Evolutionary conservation across 2,329 filamentous ascomycete genomes (phyloP).

Genomic region (Fusarium bulbicola): DNA sequence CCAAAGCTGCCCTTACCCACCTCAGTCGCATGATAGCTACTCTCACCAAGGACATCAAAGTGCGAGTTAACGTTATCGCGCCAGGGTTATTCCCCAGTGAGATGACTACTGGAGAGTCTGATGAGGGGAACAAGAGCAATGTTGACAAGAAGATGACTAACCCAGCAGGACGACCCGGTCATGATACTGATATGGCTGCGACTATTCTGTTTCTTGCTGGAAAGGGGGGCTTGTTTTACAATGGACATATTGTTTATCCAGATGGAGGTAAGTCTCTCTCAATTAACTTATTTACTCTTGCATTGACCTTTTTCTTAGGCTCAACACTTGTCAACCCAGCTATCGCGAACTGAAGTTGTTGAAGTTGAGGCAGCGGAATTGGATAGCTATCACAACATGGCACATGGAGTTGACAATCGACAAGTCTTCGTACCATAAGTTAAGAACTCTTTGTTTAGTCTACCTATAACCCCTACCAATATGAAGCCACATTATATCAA

Average conservation of each 20-base stretch:
- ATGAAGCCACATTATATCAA: neutral
- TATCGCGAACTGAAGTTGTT: neutral
- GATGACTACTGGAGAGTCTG: neutral
- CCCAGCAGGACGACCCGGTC: neutral
- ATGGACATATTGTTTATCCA: constrained; percentile 1
- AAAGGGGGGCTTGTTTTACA: constrained; percentile 8
- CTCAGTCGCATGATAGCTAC: constrained; percentile 14
- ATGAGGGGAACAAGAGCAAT: neutral
- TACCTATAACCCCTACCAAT: too few species aligned
- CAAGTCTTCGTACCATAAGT: neutral
- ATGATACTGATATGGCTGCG: constrained; percentile 9
- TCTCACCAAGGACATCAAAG: constrained; percentile 4
- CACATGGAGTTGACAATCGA: too few species aligned
- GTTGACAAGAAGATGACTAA: constrained; percentile 1
- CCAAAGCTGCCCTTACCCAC: constrained; percentile 1
- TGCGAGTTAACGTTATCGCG: constrained; percentile 3
- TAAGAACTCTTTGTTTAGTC: neutral
- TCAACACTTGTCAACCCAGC: neutral
- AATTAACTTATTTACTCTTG: fast-evolving
- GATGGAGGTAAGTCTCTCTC: neutral
- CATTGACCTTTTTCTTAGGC: neutral
- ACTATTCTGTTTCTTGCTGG: constrained; percentile 1
- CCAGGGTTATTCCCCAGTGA: constrained; percentile 1
- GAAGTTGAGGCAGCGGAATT: fast-evolving
- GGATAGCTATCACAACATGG: fast-evolving